phyloP scores from a whole-genome alignment of 140 eudicot genomes.

The Senecio squalidus region DNA sequence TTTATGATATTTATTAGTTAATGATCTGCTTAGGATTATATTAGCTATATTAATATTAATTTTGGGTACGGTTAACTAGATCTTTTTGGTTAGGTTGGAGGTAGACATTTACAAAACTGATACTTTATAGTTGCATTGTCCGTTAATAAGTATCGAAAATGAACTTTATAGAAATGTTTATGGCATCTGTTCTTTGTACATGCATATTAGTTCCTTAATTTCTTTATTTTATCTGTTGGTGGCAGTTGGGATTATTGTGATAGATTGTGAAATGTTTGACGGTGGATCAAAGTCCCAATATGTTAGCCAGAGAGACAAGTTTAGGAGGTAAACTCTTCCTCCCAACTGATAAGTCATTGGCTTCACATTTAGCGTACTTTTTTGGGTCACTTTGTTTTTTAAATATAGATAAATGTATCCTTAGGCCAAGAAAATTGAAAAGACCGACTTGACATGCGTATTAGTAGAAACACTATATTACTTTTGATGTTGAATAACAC shows the following conservation, averaged over 20 bases:
- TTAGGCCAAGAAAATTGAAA: neutral
- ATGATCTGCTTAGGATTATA: neutral
- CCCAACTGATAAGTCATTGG: neutral
- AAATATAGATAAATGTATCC: neutral
- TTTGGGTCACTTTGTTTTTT: neutral
- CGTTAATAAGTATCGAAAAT: neutral
- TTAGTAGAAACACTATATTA: no score
- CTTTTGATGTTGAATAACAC: neutral
- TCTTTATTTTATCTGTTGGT: constrained; percentile 16
- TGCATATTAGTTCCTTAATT: constrained; percentile 11
- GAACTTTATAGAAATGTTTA: neutral
- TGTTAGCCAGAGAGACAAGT: constrained; percentile 13
- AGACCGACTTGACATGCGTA: neutral
- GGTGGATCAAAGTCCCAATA: constrained; percentile 11
- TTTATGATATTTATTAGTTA: neutral
- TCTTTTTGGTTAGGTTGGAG: neutral
- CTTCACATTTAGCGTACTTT: neutral
- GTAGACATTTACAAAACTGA: neutral
- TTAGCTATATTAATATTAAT: neutral
- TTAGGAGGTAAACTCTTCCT: constrained; percentile 5
- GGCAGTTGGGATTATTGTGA: constrained; percentile 6
- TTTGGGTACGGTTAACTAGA: neutral
- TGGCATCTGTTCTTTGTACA: neutral
- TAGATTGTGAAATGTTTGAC: constrained; percentile 1
- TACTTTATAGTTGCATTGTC: neutral